Evolutionary conservation across 2,329 filamentous ascomycete genomes (phyloP).

Genomic region (Chrysoporthe puriensis): DNA sequence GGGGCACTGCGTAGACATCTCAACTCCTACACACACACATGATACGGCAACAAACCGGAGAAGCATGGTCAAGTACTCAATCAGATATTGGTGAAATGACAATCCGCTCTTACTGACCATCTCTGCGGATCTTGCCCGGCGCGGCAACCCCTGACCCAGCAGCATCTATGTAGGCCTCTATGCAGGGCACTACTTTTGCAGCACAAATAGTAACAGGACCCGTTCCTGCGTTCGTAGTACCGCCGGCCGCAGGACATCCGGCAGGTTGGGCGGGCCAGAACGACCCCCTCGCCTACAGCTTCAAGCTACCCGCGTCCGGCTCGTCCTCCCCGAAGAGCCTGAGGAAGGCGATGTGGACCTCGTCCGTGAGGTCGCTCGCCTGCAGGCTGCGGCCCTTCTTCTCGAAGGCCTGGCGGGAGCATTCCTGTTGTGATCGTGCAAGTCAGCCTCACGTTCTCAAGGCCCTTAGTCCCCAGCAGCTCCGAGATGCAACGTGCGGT

Average conservation of each 20-base stretch:
- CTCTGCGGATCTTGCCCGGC: neutral
- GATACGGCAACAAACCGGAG: neutral
- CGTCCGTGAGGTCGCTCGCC: constrained; percentile 89
- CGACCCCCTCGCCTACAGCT: constrained; percentile 35
- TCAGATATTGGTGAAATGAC: neutral
- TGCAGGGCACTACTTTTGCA: neutral
- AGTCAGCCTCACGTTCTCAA: constrained; percentile 23
- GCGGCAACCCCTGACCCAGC: neutral
- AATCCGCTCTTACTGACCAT: neutral
- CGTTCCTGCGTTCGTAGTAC: neutral
- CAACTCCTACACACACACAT: neutral
- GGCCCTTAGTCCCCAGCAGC: neutral
- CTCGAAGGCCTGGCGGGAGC: constrained; percentile 82
- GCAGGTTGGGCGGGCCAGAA: neutral
- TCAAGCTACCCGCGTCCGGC: constrained; percentile 41
- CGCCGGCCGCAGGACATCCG: neutral
- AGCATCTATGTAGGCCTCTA: neutral
- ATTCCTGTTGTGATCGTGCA: constrained; percentile 58
- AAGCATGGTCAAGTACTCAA: neutral
- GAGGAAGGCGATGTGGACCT: constrained; percentile 82
- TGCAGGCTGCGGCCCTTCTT: constrained; percentile 87
- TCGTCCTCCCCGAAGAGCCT: constrained; percentile 76
- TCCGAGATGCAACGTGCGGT: no score
- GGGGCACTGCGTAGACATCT: neutral
- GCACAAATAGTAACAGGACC: neutral